A percentile compares a stretch with the other conserved stretches of the same genome.
These are phyloP conservation scores for Lentinula novae-zelandiae DNA, from an alignment of 1,284 basidiomycete species.

Conservation along the genomic window DNA sequence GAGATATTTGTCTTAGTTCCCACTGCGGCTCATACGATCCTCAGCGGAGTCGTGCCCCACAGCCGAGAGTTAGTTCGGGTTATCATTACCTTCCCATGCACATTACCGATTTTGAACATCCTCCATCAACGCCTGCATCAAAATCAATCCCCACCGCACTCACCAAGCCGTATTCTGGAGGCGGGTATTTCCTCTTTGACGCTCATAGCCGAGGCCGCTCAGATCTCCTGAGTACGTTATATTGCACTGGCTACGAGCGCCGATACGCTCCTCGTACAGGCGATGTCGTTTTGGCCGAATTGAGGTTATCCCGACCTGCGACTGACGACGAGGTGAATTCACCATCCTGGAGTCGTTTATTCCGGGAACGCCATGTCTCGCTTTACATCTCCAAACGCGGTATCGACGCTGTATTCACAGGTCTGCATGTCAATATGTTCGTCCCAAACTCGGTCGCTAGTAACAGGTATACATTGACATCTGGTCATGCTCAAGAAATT, in stretches of 20 bases:
- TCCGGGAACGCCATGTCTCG: slow-evolving; percentile 20
- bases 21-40: slow-evolving; percentile 20
- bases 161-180: slow-evolving; percentile 16
- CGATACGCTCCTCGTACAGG: slow-evolving; percentile 14
- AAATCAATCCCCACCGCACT: slow-evolving; percentile 1
- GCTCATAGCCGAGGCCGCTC: slow-evolving; percentile 13
- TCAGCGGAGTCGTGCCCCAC: background rate
- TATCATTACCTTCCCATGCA: slow-evolving; percentile 22
- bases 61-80: slow-evolving; percentile 11
- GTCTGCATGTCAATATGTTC: slow-evolving; percentile 15
- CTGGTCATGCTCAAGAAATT: slow-evolving; percentile 20
- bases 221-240: slow-evolving; percentile 21
- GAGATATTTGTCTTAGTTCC: slow-evolving; percentile 9
- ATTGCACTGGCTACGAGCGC: slow-evolving; percentile 22
- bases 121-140: background rate
- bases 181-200: slow-evolving; percentile 21
- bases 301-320: slow-evolving; percentile 18
- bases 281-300: slow-evolving; percentile 22
- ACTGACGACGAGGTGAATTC: background rate
- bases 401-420: slow-evolving; percentile 18
- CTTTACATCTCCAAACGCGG: slow-evolving; percentile 21
- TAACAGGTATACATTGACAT: slow-evolving; percentile 16
- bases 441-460: slow-evolving; percentile 6
- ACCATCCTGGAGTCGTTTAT: slow-evolving; percentile 19
- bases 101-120: slow-evolving; percentile 12